Conservation (phyloP, 2,329 filamentous ascomycete species). For the Xylariaceae sp. region DNA sequence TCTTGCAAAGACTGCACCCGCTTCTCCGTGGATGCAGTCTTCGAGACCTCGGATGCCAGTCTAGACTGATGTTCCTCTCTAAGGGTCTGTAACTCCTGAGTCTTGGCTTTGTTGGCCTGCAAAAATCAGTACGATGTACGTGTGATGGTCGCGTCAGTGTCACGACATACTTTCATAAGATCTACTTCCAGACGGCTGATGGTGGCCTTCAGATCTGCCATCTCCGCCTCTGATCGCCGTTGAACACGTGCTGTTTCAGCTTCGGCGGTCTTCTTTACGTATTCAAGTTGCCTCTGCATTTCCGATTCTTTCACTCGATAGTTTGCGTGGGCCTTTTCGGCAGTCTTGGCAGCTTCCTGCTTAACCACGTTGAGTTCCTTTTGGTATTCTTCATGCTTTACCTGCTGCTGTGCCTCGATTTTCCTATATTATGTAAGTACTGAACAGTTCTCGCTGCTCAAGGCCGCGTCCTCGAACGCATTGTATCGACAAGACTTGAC, state of each 20-base stretch:
- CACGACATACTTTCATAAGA: conserved; percentile 48
- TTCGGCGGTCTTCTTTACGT: conserved; percentile 38
- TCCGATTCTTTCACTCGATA: conserved; percentile 31
- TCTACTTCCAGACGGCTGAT: conserved; percentile 59
- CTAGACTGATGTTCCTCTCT: conserved; percentile 43
- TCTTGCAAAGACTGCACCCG: conserved; percentile 46
- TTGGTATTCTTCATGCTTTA: conserved; percentile 35
- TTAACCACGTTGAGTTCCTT: conserved; percentile 19
- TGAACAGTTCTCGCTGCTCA: too few relatives aligned
- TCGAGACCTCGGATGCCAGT: conserved; percentile 20
- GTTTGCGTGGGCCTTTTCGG: conserved; percentile 24
- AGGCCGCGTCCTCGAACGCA: too few relatives aligned
- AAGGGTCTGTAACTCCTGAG: conserved; percentile 54
- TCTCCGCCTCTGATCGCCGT: conserved; percentile 26
- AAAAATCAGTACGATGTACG: conserved; percentile 13
- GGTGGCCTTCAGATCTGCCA: conserved; percentile 28
- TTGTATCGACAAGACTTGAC: too few relatives aligned
- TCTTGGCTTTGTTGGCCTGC: conserved; percentile 56
- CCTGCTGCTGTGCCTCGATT: conserved; percentile 42
- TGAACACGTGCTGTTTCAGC: conserved; percentile 27
- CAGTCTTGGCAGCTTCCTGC: conserved; percentile 20
- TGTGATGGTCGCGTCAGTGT: not conserved
- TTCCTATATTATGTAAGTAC: conserved; percentile 21
- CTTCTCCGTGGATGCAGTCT: conserved; percentile 38
- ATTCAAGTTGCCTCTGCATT: conserved; percentile 37